Base-by-base conservation (phyloP, 2,329 filamentous ascomycete species). In the Aureobasidium leucospermi region DNA sequence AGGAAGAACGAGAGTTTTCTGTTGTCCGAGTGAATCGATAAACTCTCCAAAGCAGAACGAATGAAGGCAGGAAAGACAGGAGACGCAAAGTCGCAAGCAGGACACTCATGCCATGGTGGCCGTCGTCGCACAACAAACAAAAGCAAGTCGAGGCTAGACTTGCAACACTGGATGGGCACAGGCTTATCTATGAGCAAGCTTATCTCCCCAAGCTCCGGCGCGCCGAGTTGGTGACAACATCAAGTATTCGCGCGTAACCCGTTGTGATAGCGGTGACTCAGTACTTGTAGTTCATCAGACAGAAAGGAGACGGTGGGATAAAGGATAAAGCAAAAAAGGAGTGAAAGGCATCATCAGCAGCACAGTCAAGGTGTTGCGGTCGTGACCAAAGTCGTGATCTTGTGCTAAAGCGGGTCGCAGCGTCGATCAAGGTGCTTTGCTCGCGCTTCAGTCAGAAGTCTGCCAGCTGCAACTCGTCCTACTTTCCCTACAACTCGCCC, bases 141-240 rank as follows among this genome's bases (percentile, higher is more conserved):
- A 43, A 41, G 52, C 52, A 56, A 36, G 52, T 46, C 16, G 31
- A 56, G 52, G 52, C 52, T 56, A 56, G 52, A 56, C n/a, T 28
- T 56, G 34, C 52, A 41, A 28, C 23, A 55, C 51, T 55, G 51
- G 16, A 29, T 55, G 51, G 51, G 36, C 48, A 49, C 16, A 52
- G 10, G 48, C 48, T 55, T 55, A 55, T 55, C 51, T 55, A 43
- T 43, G 38, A 32, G 51, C 51, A 52, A 38, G 48, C 51, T 55
- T 55, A 55, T 55, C 51, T 31, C 36, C 49, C 49, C 34, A 39
- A 41, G 34, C 49, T 32, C 51, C 51, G 51, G 29, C 28, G 29
- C 38, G 28, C 15, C 13, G 11, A 10, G 9, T 28, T 31, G 19
- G 36, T 52, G 51, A 55, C 51, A 55, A n/a, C 23, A 42, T 43